phyloP scores from a whole-genome alignment of 2,329 filamentous ascomycete genomes.

The Alternaria sp. region DNA sequence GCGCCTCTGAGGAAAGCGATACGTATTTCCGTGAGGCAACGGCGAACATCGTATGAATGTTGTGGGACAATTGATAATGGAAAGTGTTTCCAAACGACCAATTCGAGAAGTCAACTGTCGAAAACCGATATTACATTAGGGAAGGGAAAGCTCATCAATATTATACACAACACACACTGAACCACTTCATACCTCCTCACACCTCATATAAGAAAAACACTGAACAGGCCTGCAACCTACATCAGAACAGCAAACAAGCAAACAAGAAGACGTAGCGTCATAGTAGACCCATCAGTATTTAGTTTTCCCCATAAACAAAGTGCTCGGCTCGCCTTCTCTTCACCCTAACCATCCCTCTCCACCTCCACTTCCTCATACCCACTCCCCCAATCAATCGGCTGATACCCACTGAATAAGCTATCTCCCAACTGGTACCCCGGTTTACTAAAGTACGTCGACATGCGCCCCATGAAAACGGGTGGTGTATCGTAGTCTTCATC shows the following conservation, averaged over 20 bases:
- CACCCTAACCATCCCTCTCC: neutral
- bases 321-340: neutral
- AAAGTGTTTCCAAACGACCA: neutral
- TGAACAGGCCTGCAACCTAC: neutral
- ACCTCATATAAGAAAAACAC: neutral
- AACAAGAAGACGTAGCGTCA: neutral
- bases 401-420: slow-evolving; percentile 34
- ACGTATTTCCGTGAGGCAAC: neutral
- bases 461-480: slow-evolving; percentile 39
- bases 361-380: neutral
- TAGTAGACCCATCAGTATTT: neutral
- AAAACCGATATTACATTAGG: neutral
- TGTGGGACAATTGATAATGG: neutral
- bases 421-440: slow-evolving; percentile 44
- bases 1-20: neutral
- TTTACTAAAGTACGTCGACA: slow-evolving; percentile 42
- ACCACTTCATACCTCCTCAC: neutral
- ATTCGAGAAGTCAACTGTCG: neutral
- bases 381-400: slow-evolving; percentile 8
- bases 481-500: slow-evolving; percentile 21
- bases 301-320: neutral
- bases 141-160: neutral
- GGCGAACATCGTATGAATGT: neutral
- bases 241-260: neutral
- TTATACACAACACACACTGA: neutral